Percentiles rank a stretch among this genome's conserved stretches.
Evolutionary conservation across 208 protist species (phyloP).

Genomic region (Tritrichomonas musculus): DNA sequence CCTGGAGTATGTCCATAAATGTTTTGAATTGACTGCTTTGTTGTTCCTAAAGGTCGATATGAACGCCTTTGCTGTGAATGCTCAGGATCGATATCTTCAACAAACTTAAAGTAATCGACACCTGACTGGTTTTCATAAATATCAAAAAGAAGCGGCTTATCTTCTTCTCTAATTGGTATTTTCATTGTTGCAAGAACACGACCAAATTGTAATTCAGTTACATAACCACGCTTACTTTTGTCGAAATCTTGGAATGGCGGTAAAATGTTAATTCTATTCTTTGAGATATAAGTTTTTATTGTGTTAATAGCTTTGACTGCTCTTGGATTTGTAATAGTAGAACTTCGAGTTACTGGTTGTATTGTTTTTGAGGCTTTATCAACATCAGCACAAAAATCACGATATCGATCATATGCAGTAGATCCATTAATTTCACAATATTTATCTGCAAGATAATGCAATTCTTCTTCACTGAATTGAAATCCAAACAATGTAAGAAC

Average conservation of each 20-base stretch:
- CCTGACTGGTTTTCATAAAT: background rate
- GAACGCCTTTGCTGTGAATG: background rate
- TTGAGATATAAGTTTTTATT: background rate
- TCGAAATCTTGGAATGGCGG: constrained; percentile 33
- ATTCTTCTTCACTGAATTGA: background rate
- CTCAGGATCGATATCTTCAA: background rate
- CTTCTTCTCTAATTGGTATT: background rate
- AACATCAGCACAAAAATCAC: constrained; percentile 15
- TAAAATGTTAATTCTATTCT: constrained; percentile 1
- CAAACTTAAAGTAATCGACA: constrained; percentile 17
- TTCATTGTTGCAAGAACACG: background rate
- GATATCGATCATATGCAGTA: background rate
- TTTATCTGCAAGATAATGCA: background rate
- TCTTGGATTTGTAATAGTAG: background rate
- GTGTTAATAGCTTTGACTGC: background rate
- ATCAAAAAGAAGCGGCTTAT: background rate
- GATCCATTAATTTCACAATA: background rate
- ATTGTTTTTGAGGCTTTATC: background rate
- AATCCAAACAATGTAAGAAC: constrained; percentile 5
- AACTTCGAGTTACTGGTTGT: background rate
- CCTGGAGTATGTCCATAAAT: constrained; percentile 1
- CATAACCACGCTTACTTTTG: background rate
- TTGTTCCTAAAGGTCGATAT: background rate
- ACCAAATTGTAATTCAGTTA: background rate
- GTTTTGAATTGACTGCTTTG: background rate